Evolutionary conservation across 1,284 basidiomycete genomes (phyloP), one percentile per base, ranked within the genome.

Genomic region (Xerocomus minutiporus): DNA sequence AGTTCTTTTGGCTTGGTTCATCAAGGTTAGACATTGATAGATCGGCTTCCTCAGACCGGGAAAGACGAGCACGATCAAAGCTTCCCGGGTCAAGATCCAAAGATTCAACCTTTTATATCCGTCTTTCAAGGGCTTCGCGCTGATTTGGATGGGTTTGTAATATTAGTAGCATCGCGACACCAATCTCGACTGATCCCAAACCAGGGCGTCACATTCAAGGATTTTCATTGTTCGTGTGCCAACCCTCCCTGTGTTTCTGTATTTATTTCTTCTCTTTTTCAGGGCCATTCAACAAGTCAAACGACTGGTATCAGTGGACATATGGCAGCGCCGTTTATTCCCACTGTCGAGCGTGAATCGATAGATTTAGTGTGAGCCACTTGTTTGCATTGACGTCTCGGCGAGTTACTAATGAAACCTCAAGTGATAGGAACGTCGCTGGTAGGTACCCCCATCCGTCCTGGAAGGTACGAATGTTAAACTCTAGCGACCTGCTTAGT

Each of bases 281-380:
- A 81, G 85, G 89, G 86, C 8, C 87, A 90, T 65, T 77, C 85
- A 13, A 93, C 92, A 9, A 85, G 80, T 23, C 95, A 98, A 71
- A 96, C 93, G 2, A 97, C 93, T 1, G 93, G 94, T 31, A 83
- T 96, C 26, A 91, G 90, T 8, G 93, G 93, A 0, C 92, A 96
- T 61, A 83, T 97, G 69, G 83, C 92, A 3, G 87, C 91, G 0
- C 77, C 91, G 8, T 97, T 97, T 67, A 96, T 99, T 54, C 93
- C 93, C 2, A 99, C 95, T 0, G 94, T 99, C 1, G 95, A 98
- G 70, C 82, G 95, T 55, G 95, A 98, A 71, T 91, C 90, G 0
- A 87, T 97, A 54, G 94, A 97, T 71, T 72, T 93, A 38, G 36
- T 38, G n/a, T 38, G 20, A 38, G 36, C 17, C 2, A 17, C 4